Percentiles rank a stretch among this genome's conserved stretches.
phyloP scores from a whole-genome alignment of 768 basidiomycete genomes.

The Leccinum arenicola region DNA sequence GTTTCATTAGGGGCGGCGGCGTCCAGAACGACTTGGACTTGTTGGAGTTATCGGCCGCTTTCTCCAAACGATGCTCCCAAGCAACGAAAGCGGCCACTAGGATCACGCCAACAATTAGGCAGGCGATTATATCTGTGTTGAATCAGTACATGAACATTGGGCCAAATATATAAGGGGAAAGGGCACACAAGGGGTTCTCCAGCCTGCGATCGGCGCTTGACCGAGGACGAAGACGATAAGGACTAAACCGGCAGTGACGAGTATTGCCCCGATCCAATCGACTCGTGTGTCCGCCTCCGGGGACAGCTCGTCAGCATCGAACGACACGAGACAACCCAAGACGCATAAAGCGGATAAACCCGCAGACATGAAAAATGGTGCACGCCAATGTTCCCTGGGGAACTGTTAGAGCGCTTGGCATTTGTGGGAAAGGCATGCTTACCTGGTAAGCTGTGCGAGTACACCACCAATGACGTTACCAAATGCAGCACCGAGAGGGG shows the following conservation, averaged over 20 bases:
- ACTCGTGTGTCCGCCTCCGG: slow-evolving; percentile 46
- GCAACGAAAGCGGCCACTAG: slow-evolving; percentile 53
- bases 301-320: slow-evolving; percentile 54
- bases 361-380: slow-evolving; percentile 57
- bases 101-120: slow-evolving; percentile 59
- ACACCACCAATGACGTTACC: slow-evolving; percentile 70
- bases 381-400: slow-evolving; percentile 58
- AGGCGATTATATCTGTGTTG: slow-evolving; percentile 63
- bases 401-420: background rate
- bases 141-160: slow-evolving; percentile 19
- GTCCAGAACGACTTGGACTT: slow-evolving; percentile 27
- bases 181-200: slow-evolving; percentile 54
- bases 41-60: slow-evolving; percentile 6
- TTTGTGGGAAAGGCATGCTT: slow-evolving; percentile 5
- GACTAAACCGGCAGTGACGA: slow-evolving; percentile 64
- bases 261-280: slow-evolving; percentile 74
- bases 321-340: slow-evolving; percentile 51
- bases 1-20: slow-evolving; percentile 65
- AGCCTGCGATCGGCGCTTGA: slow-evolving; percentile 60
- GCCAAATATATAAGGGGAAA: slow-evolving; percentile 1
- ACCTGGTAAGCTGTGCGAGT: slow-evolving; percentile 52
- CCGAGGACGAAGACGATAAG: slow-evolving; percentile 73
- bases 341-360: slow-evolving; percentile 54
- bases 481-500: slow-evolving; percentile 74
- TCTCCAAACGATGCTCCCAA: slow-evolving; percentile 68